Conservation (phyloP, 805 yeast species). For the Clavispora carvajalis region DNA sequence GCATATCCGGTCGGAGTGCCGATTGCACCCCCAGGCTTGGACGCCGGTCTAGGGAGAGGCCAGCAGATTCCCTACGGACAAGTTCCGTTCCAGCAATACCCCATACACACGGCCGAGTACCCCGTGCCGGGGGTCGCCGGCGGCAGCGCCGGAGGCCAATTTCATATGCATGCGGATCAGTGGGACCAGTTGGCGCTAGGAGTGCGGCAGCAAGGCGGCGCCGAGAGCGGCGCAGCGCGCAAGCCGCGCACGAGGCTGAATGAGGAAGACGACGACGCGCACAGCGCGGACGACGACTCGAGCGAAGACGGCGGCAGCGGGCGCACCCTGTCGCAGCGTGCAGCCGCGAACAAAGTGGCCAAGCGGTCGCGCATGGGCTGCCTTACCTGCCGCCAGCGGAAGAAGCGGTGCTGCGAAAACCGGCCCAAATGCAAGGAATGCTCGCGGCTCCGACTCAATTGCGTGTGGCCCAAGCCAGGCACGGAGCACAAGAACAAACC, state of each 20-base stretch:
- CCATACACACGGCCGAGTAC: constrained; percentile 1
- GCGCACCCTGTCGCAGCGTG: constrained; percentile 1
- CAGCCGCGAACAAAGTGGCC: constrained; percentile 13
- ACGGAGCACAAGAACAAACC: constrained; percentile 55
- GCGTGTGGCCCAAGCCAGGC: constrained; percentile 75
- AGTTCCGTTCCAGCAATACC: constrained; percentile 9
- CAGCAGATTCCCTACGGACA: constrained; percentile 5
- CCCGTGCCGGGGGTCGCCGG: background rate
- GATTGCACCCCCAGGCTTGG: background rate
- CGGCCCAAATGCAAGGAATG: constrained; percentile 68
- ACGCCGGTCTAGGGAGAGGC: background rate
- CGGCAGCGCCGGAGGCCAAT: constrained; percentile 3
- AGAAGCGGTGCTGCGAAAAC: constrained; percentile 72
- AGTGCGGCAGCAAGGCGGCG: constrained; percentile 3
- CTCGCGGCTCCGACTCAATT: constrained; percentile 53
- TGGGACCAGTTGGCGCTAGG: constrained; percentile 13
- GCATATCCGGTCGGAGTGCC: background rate
- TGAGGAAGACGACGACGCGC: background rate
- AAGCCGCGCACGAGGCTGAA: background rate
- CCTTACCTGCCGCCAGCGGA: constrained; percentile 69
- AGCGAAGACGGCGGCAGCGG: background rate
- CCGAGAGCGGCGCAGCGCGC: background rate
- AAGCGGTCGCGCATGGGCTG: constrained; percentile 69
- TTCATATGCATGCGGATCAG: constrained; percentile 10
- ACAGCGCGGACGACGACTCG: background rate